phyloP scores from a whole-genome alignment of 257 asterid genomes.

The Ajuga chamaepitys region DNA sequence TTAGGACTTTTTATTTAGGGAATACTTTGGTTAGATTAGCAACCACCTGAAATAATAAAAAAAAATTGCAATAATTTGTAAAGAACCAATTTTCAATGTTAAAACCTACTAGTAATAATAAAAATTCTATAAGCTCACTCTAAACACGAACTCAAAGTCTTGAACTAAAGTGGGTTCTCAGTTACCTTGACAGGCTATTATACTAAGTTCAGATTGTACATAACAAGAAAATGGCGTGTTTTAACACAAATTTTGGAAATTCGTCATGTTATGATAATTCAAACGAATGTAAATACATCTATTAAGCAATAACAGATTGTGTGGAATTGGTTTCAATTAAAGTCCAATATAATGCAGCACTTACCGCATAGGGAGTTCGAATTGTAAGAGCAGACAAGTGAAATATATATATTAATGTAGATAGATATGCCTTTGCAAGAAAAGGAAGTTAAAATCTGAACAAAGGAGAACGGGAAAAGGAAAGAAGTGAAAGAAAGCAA shows the following conservation, averaged over 20 bases:
- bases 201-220: background rate
- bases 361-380: background rate
- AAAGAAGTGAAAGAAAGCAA: background rate
- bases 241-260: background rate
- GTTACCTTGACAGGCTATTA: background rate
- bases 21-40: slow-evolving; percentile 45
- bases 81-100: slow-evolving; percentile 4
- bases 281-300: too few species aligned
- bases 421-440: background rate
- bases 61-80: background rate
- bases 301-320: background rate
- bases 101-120: background rate
- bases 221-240: background rate
- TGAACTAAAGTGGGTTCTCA: background rate
- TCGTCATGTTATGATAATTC: background rate
- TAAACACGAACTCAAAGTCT: background rate
- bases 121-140: background rate
- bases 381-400: background rate
- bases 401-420: background rate
- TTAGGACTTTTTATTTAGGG: slow-evolving; percentile 26
- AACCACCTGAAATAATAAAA: slow-evolving; percentile 39
- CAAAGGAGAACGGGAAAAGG: background rate
- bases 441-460: background rate
- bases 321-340: background rate
- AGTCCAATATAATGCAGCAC: background rate